These are phyloP conservation scores for Umbilicus rupestris DNA, from an alignment of 164 flowering plant genomes.

Conservation along the genomic window DNA sequence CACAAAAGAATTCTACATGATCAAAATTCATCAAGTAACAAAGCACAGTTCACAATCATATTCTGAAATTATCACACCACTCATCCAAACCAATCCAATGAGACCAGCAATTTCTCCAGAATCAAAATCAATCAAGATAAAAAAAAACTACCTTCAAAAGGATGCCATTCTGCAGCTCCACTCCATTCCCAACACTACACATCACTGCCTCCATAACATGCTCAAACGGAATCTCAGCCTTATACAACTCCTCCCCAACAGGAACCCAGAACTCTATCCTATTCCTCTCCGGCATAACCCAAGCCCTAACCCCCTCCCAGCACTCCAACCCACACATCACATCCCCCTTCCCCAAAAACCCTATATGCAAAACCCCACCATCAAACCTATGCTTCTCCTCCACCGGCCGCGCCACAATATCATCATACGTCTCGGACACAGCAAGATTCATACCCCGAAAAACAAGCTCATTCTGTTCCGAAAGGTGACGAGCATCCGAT, in stretches of 20 bases:
- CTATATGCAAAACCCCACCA: conserved; percentile 40
- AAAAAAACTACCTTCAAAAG: conserved; percentile 54
- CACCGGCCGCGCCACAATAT: conserved; percentile 49
- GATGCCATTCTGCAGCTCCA: conserved; percentile 29
- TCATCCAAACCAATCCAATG: background rate
- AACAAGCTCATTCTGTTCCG: conserved; percentile 27
- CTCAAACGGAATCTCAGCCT: conserved; percentile 50
- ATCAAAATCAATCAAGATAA: background rate
- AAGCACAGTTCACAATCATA: too few species aligned
- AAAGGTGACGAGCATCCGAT: conserved; percentile 27
- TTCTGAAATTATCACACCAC: background rate
- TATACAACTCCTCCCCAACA: conserved; percentile 29
- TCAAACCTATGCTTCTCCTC: conserved; percentile 27
- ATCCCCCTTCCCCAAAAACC: conserved; percentile 35
- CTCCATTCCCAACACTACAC: conserved; percentile 29
- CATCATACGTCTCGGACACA: conserved; percentile 39
- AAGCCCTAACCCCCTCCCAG: conserved; percentile 50
- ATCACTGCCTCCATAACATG: conserved; percentile 45
- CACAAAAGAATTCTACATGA: background rate
- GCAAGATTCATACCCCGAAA: conserved; percentile 34
- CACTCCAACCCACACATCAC: conserved; percentile 40
- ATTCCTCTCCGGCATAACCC: conserved; percentile 70
- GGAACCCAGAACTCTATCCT: conserved; percentile 54
- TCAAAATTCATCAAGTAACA: too few species aligned
- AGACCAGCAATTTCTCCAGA: background rate